These are phyloP conservation scores for Tylopilus sp. DNA, from an alignment of 768 basidiomycete genomes.

Conservation along the genomic window DNA sequence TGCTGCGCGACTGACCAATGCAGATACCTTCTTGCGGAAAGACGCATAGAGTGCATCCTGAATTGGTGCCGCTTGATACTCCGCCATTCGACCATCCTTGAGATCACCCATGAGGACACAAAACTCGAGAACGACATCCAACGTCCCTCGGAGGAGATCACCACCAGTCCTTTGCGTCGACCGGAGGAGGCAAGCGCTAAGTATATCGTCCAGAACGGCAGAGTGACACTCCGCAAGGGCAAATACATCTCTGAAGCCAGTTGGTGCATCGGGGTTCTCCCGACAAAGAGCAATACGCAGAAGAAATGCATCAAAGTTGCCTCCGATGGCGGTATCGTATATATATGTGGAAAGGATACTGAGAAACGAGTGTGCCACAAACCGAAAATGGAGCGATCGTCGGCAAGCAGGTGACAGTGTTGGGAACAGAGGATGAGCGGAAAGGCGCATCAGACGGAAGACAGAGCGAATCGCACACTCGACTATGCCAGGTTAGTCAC, in stretches of 20 bases:
- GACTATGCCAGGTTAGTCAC: slow-evolving; percentile 38
- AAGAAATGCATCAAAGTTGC: slow-evolving; percentile 72
- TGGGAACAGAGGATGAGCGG: slow-evolving; percentile 50
- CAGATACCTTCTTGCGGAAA: slow-evolving; percentile 54
- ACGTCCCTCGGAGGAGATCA: slow-evolving; percentile 57
- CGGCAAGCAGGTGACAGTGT: slow-evolving; percentile 51
- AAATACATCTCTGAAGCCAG: slow-evolving; percentile 67
- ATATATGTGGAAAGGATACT: slow-evolving; percentile 65
- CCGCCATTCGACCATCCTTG: slow-evolving; percentile 49
- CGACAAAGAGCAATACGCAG: slow-evolving; percentile 33
- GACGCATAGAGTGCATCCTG: slow-evolving; percentile 52
- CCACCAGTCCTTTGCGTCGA: slow-evolving; percentile 64
- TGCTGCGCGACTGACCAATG: slow-evolving; percentile 45
- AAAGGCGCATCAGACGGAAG: slow-evolving; percentile 56
- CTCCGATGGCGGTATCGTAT: slow-evolving; percentile 77
- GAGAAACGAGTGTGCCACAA: slow-evolving; percentile 70
- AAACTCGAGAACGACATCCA: slow-evolving; percentile 67
- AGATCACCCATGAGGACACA: slow-evolving; percentile 63
- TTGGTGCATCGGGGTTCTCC: slow-evolving; percentile 13
- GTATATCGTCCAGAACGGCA: slow-evolving; percentile 64
- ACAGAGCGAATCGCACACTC: slow-evolving; percentile 63
- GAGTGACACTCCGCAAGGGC: slow-evolving; percentile 67
- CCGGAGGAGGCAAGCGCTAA: slow-evolving; percentile 70
- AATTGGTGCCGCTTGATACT: slow-evolving; percentile 58
- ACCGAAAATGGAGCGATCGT: slow-evolving; percentile 66